Base-by-base conservation (phyloP, 75 land plant species). In the Gnetum montanum region DNA sequence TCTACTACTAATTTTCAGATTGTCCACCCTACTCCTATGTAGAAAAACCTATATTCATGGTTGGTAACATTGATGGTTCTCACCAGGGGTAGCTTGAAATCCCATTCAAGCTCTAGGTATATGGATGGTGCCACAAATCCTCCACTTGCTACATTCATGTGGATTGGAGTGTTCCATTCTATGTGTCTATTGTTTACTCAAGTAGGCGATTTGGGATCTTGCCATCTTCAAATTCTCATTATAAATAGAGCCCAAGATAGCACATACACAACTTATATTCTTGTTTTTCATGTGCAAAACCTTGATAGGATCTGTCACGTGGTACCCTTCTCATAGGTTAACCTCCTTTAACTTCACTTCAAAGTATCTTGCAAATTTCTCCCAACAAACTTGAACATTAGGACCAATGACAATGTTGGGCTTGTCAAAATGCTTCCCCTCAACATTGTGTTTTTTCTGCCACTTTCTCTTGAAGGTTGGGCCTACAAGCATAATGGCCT, bases 61-160 rank as follows among this genome's bases (percentile, higher is more conserved):
- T 81, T 81, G 52, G 81, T 81, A 1, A 85, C 90, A 66, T 85
- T 85, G 46, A 85, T 85, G 57, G 82, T 82, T 73, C 73, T 85
- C 60, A 82, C 85, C 10, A 69, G 33, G 8, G 85, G 71, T 33
- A 82, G 30, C 22, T 82, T 31, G 57, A 82, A 82, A 52, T 82
- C 85, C 85, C 85, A 82, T 38, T 73, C 82, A 10, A 82, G 44
- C 6, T 78, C 69, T 13, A 82, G 85, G 49, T 78, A 78, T 18
- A 82, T 7, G 36, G 78, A 82, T 1, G 85, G 85, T 23, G 85
- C 85, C 20, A 82, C 51, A 37, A 82, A 82, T 0, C 85, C 85
- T 3, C 84, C 84, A 51, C 84, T 81, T 2, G 84, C 84, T 8
- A 81, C 85, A 71, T 82, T 82, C 23, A 82, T 82, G 41, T 78